phyloP scores from a whole-genome alignment of 371 early-diverging fungal species.

The Apophysomyces variabilis region DNA sequence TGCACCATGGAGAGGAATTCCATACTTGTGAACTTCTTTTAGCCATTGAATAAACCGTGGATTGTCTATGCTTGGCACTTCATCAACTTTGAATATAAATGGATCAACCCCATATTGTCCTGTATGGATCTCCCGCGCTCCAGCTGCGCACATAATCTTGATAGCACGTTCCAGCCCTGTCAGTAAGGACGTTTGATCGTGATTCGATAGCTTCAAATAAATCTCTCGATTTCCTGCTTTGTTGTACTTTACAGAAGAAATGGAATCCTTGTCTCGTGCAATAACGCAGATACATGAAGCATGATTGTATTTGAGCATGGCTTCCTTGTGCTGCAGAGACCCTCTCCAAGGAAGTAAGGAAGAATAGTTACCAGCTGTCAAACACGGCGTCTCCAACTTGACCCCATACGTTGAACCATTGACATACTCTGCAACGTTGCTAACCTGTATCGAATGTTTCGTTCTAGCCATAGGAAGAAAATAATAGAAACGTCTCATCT shows the following conservation, averaged over 20 bases:
- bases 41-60: constrained; percentile 43
- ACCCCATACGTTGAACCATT: constrained; percentile 71
- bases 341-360: constrained; percentile 60
- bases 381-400: constrained; percentile 69
- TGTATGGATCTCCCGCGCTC: constrained; percentile 68
- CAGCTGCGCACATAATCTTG: constrained; percentile 50
- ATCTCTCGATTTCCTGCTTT: constrained; percentile 33
- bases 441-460: constrained; percentile 19
- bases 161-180: constrained; percentile 57
- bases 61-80: constrained; percentile 42
- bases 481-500: background rate
- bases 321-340: constrained; percentile 55
- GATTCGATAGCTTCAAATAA: constrained; percentile 55
- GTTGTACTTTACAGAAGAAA: constrained; percentile 37
- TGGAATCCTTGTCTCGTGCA: constrained; percentile 71
- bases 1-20: constrained; percentile 36
- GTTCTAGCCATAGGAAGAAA: constrained; percentile 14
- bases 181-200: constrained; percentile 56
- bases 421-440: constrained; percentile 57
- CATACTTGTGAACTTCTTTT: constrained; percentile 27
- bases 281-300: constrained; percentile 61
- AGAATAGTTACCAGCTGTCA: constrained; percentile 58
- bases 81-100: constrained; percentile 39
- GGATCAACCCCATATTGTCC: constrained; percentile 53
- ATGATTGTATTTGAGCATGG: constrained; percentile 56